Conservation (phyloP, 768 basidiomycete genomes). For the Calocybe indica region DNA sequence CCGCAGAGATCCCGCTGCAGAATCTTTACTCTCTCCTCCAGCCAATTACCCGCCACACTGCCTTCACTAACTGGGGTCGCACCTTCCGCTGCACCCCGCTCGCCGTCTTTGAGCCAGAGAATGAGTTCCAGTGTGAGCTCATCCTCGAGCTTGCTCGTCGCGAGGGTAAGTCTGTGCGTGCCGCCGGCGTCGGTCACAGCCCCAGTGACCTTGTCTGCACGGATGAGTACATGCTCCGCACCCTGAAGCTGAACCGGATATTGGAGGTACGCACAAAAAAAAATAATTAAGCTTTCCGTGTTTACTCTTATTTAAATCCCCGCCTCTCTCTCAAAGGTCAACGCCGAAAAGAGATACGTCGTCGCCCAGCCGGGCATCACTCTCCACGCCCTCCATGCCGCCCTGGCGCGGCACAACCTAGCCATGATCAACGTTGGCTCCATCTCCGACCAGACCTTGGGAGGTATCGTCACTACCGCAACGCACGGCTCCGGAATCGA, state of each 20-base stretch:
- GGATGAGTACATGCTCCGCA: slow-evolving; percentile 77
- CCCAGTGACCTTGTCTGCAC: slow-evolving; percentile 95
- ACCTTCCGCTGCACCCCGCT: slow-evolving; percentile 69
- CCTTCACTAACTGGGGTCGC: slow-evolving; percentile 83
- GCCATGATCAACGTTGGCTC: slow-evolving; percentile 93
- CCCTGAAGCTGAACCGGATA: slow-evolving; percentile 63
- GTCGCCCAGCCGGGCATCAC: slow-evolving; percentile 75
- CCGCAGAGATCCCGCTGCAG: slow-evolving; percentile 30
- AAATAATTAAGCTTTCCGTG: slow-evolving; percentile 13
- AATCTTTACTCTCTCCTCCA: slow-evolving; percentile 48
- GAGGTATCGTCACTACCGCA: slow-evolving; percentile 87
- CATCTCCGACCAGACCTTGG: slow-evolving; percentile 94
- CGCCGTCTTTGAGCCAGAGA: slow-evolving; percentile 71
- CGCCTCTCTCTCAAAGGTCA: slow-evolving; percentile 44
- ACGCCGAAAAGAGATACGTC: slow-evolving; percentile 60
- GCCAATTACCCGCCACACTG: slow-evolving; percentile 45
- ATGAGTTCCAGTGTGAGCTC: slow-evolving; percentile 60
- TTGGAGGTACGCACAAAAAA: slow-evolving; percentile 57
- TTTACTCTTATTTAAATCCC: slow-evolving; percentile 13
- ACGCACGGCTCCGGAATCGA: slow-evolving; percentile 88
- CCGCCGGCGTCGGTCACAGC: slow-evolving; percentile 87
- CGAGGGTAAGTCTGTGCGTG: slow-evolving; percentile 66
- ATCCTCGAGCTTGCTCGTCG: slow-evolving; percentile 78
- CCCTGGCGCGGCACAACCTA: slow-evolving; percentile 59
- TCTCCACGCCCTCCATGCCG: slow-evolving; percentile 65